Percentiles rank a stretch among this genome's conserved stretches.
Conservation (phyloP, 495 filamentous ascomycete genomes). For the Talaromyces adpressus region DNA sequence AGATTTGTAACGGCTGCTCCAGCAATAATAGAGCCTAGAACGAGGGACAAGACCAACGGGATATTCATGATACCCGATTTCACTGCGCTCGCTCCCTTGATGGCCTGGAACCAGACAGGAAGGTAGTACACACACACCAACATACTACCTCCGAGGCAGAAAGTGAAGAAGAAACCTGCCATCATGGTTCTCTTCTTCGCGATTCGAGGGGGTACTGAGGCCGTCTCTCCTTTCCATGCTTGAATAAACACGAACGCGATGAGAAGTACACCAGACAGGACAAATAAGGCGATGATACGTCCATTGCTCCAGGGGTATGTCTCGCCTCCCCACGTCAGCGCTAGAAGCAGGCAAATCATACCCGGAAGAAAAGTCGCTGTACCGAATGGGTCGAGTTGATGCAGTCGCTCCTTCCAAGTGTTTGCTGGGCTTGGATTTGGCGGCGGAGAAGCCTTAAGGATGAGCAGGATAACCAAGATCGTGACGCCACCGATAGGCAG, state of each 20-base stretch:
- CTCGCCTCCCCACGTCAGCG: conserved; percentile 34
- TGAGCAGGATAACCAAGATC: conserved; percentile 40
- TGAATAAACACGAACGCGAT: conserved; percentile 21
- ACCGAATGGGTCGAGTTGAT: conserved; percentile 20
- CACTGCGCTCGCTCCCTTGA: conserved; percentile 20
- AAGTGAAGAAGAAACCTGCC: conserved; percentile 10
- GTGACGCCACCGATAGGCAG: conserved; percentile 50
- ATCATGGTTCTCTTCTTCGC: conserved; percentile 22
- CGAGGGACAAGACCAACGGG: conserved; percentile 13
- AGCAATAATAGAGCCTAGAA: conserved; percentile 8
- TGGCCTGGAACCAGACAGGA: conserved; percentile 29
- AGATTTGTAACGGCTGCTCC: conserved; percentile 16
- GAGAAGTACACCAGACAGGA: conserved; percentile 19
- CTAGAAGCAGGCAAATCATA: conserved; percentile 31
- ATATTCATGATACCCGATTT: conserved; percentile 24
- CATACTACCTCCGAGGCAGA: conserved; percentile 11
- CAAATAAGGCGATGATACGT: conserved; percentile 30
- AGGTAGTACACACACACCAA: conserved; percentile 26
- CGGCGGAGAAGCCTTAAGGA: conserved; percentile 39
- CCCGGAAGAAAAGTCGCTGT: conserved; percentile 23
- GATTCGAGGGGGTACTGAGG: conserved; percentile 27
- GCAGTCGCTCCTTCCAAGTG: conserved; percentile 18
- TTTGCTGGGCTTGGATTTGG: conserved; percentile 17
- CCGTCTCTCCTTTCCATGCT: conserved; percentile 11
- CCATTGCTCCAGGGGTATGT: conserved; percentile 34